Evolutionary conservation across 306 rosid species (phyloP).

Genomic region (Cucumis hystrix): DNA sequence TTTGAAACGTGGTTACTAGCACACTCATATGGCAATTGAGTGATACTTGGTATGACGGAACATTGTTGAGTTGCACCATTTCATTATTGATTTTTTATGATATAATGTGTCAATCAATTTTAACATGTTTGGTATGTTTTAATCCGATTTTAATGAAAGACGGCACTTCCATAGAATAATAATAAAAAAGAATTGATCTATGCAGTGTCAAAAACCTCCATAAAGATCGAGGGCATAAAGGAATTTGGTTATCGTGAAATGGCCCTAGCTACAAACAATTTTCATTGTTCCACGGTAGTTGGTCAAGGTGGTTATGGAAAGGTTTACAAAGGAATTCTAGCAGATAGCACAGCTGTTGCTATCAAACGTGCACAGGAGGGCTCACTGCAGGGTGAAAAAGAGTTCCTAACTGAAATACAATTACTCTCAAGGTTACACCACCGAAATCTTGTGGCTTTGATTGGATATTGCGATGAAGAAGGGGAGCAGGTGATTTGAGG

Average conservation of each 20-base stretch:
- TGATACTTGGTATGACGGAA: too few relatives aligned
- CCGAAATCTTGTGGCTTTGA: conserved; percentile 66
- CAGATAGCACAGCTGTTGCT: conserved; percentile 52
- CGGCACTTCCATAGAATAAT: neutral
- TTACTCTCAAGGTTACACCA: conserved; percentile 70
- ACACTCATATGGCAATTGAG: neutral
- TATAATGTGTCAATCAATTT: too few relatives aligned
- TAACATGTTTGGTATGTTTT: neutral
- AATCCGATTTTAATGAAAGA: neutral
- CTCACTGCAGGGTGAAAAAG: conserved; percentile 74
- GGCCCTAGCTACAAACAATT: conserved; percentile 51
- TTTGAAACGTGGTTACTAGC: too few relatives aligned
- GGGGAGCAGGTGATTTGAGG: conserved; percentile 52
- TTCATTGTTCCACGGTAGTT: conserved; percentile 41
- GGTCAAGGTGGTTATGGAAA: conserved; percentile 87
- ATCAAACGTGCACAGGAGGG: conserved; percentile 83
- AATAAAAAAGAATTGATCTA: neutral
- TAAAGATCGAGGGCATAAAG: conserved; percentile 61
- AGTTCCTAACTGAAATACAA: conserved; percentile 79
- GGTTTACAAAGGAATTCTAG: conserved; percentile 59
- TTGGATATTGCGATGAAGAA: conserved; percentile 76
- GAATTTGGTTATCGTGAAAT: conserved; percentile 45
- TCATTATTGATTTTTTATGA: neutral
- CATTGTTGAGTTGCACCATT: neutral
- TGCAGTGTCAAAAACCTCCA: conserved; percentile 42